Evolutionary conservation across 2,329 filamentous ascomycete species (phyloP).

Genomic region (Nannizziopsis barbatae): DNA sequence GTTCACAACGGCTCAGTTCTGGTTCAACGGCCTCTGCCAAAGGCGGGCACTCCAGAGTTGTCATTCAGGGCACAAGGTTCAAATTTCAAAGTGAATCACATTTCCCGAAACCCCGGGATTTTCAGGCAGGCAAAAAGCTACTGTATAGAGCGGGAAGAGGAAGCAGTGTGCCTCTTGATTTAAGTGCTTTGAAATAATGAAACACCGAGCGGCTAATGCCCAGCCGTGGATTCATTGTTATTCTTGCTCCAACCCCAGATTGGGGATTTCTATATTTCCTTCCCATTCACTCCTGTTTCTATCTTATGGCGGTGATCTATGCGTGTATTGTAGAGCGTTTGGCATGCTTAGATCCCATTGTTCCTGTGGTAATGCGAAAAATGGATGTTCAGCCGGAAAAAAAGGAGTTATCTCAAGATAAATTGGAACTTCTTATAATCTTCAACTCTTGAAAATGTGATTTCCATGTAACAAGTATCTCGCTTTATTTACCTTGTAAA

Average conservation of each 20-base stretch:
- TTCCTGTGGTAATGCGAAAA: too few species aligned
- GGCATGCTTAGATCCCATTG: background rate
- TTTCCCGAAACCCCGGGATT: constrained; percentile 75
- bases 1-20: constrained; percentile 22
- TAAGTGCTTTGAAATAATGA: constrained; percentile 44
- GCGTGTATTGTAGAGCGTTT: constrained; percentile 6
- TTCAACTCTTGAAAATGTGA: background rate
- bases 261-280: background rate
- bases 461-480: too few species aligned
- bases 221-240: too few species aligned
- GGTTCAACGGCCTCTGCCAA: constrained; percentile 18
- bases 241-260: too few species aligned
- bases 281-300: background rate
- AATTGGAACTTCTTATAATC: background rate
- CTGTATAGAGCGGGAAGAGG: constrained; percentile 80
- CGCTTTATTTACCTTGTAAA: too few species aligned
- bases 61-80: constrained; percentile 71
- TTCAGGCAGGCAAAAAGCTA: constrained; percentile 56
- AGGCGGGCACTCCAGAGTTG: constrained; percentile 17
- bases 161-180: constrained; percentile 83
- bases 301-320: background rate
- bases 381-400: too few species aligned
- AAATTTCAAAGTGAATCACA: constrained; percentile 73
- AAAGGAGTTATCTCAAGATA: background rate
- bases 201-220: background rate